Evolutionary conservation across 805 yeast genomes (phyloP), one percentile per base, ranked within the genome.

Genomic region (Wickerhamiella shivajii): DNA sequence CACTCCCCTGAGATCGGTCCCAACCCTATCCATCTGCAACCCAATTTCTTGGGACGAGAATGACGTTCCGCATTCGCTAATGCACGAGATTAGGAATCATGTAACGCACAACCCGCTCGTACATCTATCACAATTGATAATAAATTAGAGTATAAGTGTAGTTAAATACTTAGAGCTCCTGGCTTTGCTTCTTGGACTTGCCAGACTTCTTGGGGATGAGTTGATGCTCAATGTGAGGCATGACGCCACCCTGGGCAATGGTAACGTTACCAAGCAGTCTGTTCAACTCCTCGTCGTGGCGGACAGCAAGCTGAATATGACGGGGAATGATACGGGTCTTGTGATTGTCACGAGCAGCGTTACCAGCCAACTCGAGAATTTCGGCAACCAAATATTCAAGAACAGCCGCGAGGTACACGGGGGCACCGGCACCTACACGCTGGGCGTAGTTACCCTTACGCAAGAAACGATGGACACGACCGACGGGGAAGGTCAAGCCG

Each of bases 221-320:
- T 37, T 81, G 83, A 57, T 77, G 75, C 63, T 81, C 80, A 53
- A 81, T 80, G 56, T 83, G 93, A 36, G 97, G 97, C 57, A 87
- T 66, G 36, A 87, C 97, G 75, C 97, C 97, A 67, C 97, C 97
- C 49, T 77, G 83, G 25, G 96, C 95, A 56, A 87, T 87, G 39
- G 96, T 87, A 39, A 95, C 93, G 61, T 81, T 77, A 39, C 50
- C 50, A 54, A 87, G 78, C 54, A 87, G 70, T 44, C 83, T 76
- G 65, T 85, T 94, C 59, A 87, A 74, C 63, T 87, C 97, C 60
- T 87, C 97, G 60, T 87, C 97, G 56, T 94, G 94, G 66, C 97
- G 81, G 53, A 85, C 85, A 42, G 97, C 97, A 52, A 85, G 70
- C 61, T 85, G 95, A 53, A 85, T 67, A 60, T 85, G 97, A 64